Percentiles rank a stretch among this genome's conserved stretches.
Conservation (phyloP, 2,329 filamentous ascomycete genomes). For the Penicillium hesseltinei region DNA sequence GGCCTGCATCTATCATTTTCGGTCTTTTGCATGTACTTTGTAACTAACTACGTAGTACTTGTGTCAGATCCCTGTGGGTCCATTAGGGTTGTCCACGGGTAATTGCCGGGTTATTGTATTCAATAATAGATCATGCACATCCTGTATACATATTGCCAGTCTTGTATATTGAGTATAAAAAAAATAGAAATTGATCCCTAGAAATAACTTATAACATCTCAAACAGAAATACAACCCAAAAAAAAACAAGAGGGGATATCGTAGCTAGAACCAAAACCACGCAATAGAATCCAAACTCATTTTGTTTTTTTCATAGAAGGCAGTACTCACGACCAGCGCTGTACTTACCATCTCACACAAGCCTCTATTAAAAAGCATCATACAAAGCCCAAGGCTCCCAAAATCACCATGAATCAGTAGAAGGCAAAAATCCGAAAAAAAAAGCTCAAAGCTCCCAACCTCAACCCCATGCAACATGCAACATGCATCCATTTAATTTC, state of each 20-base stretch:
- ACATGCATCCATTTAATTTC: constrained; percentile 11
- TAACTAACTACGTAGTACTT: neutral
- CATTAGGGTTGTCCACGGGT: neutral
- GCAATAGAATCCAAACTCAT: constrained; percentile 8
- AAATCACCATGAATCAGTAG: neutral
- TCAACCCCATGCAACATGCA: constrained; percentile 4
- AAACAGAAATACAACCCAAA: neutral
- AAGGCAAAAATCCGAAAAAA: constrained; percentile 2
- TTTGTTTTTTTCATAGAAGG: constrained; percentile 1
- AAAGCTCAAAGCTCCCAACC: neutral
- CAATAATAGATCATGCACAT: neutral
- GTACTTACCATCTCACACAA: constrained; percentile 7
- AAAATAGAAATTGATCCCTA: neutral
- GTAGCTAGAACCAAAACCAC: constrained; percentile 20
- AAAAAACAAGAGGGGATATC: constrained; percentile 20
- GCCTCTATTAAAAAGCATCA: constrained; percentile 6
- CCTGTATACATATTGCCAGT: neutral
- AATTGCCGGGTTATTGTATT: too few species aligned
- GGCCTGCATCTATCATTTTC: neutral
- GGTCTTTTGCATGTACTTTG: neutral
- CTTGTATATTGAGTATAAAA: neutral
- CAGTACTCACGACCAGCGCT: constrained; percentile 19
- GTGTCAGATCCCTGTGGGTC: neutral
- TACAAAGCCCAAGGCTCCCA: constrained; percentile 2
- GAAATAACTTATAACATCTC: neutral